These are phyloP conservation scores for Xylariaceae sp. DNA, from an alignment of 2,329 filamentous ascomycete species.

Conservation along the genomic window DNA sequence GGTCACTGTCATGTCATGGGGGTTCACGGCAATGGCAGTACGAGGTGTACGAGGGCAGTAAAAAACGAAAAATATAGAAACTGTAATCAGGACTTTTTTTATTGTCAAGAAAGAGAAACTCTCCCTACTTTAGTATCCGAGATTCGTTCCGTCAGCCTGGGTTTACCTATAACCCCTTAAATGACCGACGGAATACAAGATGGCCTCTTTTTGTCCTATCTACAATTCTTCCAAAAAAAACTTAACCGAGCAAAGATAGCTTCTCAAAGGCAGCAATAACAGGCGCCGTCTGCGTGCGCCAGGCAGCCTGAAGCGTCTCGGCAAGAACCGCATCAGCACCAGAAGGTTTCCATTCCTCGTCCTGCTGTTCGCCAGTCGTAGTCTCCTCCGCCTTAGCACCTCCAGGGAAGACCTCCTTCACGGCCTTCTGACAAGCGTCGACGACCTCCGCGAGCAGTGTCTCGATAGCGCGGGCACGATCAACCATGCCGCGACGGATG, in stretches of 20 bases:
- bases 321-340: constrained; percentile 49
- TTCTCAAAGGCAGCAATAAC: constrained; percentile 45
- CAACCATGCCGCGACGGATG: constrained; percentile 76
- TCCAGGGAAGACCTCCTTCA: constrained; percentile 62
- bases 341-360: constrained; percentile 34
- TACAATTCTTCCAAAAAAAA: constrained; percentile 3
- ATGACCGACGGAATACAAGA: neutral
- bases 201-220: neutral
- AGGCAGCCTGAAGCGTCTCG: constrained; percentile 44
- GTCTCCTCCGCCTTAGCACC: constrained; percentile 7
- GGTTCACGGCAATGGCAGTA: too few species aligned
- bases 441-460: constrained; percentile 68
- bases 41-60: neutral
- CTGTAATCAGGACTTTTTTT: neutral
- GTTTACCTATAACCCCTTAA: neutral
- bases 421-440: constrained; percentile 59
- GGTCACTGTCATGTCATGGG: too few species aligned
- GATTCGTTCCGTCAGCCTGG: too few species aligned
- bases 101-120: neutral
- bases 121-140: too few species aligned
- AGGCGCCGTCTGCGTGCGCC: constrained; percentile 44
- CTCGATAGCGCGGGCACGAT: constrained; percentile 75
- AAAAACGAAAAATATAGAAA: constrained; percentile 6
- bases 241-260: constrained; percentile 45
- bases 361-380: constrained; percentile 16